Evolutionary conservation across 83 land plant species (phyloP), one percentile per base, ranked within the genome.

Genomic region (Picea mariana): DNA sequence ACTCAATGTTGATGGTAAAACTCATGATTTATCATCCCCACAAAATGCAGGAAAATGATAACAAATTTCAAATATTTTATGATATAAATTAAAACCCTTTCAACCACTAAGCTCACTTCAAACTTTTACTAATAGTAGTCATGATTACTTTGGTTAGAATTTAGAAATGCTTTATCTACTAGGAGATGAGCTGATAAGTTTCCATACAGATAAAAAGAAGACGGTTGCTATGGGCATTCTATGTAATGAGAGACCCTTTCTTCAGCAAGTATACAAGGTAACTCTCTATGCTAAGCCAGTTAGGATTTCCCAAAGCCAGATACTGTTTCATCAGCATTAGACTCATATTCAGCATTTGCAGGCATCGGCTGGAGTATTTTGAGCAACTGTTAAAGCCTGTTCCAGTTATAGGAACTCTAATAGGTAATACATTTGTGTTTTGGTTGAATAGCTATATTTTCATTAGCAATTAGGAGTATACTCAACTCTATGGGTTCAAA

Each of bases 191-290:
- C 78, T 81, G 62, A 77, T 34, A 69, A 75, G 77, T 60, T 81
- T 63, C 52, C 27, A 58, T 80, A 49, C 83, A 94, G 98, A 11
- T 94, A 0, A 91, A 81, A 85, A 86, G 97, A 60, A 17, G 93
- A 77, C 90, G 87, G 82, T 59, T 90, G 71, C 62, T 95, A 17
- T 93, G 90, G 89, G 92, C 91, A 75, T 90, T 95, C 69, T 95
- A 95, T 81, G 83, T 95, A 62, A 86, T 95, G 87, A 91, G 97
- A 82, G 94, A 90, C 81, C 97, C 94, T 76, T 94, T 90, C 83
- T 93, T 91, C 71, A 82, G 80, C 88, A 91, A 88, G 81, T 86
- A 93, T 73, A 90, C 94, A 26, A 86, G 92, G 97, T 95, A 85
- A 31, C 27, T 31, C 3, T 82, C 63, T 44, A 24, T 15, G 60